Evolutionary conservation across 306 rosid species (phyloP).

Genomic region (Castanospermum australe): DNA sequence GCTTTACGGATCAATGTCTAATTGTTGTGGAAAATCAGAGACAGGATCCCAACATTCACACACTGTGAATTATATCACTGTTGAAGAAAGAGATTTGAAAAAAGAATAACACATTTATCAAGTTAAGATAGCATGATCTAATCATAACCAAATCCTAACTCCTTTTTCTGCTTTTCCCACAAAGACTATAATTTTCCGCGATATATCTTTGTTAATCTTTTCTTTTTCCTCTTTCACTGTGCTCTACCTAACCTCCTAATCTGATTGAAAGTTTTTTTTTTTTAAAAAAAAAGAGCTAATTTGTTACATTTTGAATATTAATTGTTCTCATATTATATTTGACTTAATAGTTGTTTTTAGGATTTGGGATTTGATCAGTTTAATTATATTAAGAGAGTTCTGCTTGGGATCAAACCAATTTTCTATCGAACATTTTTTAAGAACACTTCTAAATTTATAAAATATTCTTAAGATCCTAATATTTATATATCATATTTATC

Average conservation of each 20-base stretch:
- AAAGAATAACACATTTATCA: not conserved
- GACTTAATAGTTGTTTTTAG: not conserved
- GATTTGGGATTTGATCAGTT: slow-evolving; percentile 9
- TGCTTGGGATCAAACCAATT: slow-evolving; percentile 14
- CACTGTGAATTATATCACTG: slow-evolving; percentile 30
- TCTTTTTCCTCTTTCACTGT: slow-evolving; percentile 3
- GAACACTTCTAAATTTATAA: too few species aligned
- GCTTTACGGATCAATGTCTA: slow-evolving; percentile 23
- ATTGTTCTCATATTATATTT: not conserved
- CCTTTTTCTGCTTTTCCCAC: slow-evolving; percentile 28
- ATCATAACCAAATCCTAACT: slow-evolving; percentile 31
- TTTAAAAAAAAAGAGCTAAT: not conserved
- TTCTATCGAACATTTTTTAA: not conserved
- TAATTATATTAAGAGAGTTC: not conserved
- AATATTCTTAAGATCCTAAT: too few species aligned
- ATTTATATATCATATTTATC: too few species aligned
- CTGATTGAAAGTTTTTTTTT: not conserved
- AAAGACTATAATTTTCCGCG: slow-evolving; percentile 16
- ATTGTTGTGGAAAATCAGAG: slow-evolving; percentile 43
- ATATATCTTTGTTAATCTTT: not conserved
- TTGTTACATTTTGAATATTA: not conserved
- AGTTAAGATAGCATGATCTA: slow-evolving; percentile 21
- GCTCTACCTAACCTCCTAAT: not conserved
- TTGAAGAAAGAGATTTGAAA: slow-evolving; percentile 2
- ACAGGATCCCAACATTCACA: slow-evolving; percentile 57